A percentile compares a stretch with the other conserved stretches of the same genome.
These are phyloP conservation scores for Manihot esculenta DNA, from an alignment of 441 rosid genomes.

Conservation along the genomic window DNA sequence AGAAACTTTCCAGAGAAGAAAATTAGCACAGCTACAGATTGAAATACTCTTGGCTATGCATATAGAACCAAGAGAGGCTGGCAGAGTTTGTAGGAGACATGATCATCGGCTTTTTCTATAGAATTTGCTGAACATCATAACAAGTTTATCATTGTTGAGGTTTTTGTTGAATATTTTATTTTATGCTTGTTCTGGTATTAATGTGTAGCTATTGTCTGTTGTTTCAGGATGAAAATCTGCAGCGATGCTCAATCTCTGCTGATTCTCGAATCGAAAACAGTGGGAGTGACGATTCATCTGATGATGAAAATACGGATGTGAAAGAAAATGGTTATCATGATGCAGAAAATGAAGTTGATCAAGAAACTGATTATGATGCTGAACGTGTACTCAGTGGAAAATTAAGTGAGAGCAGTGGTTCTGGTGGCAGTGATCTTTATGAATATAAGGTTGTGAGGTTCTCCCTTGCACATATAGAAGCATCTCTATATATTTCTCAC, in stretches of 20 bases:
- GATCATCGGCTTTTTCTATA: neutral
- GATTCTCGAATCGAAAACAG: conserved; percentile 88
- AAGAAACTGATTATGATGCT: conserved; percentile 74
- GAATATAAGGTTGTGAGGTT: conserved; percentile 93
- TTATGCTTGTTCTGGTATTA: conserved; percentile 4
- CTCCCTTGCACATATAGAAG: conserved; percentile 13
- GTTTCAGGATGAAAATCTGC: conserved; percentile 89
- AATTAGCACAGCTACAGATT: neutral
- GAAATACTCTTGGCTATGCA: too few species aligned
- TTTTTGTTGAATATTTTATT: conserved; percentile 5
- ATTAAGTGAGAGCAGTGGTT: conserved; percentile 93
- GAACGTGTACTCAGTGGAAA: conserved; percentile 78
- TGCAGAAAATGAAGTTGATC: conserved; percentile 87
- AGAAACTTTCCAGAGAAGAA: neutral
- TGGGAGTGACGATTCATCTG: conserved; percentile 90
- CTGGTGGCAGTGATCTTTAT: conserved; percentile 84
- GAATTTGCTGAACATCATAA: neutral
- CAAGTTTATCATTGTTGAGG: neutral
- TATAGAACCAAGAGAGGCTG: neutral
- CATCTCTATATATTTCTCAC: neutral
- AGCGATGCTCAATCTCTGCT: conserved; percentile 92
- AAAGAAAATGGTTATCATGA: conserved; percentile 80
- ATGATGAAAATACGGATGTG: conserved; percentile 70
- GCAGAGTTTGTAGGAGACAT: neutral
- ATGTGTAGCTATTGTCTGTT: conserved; percentile 23